Evolutionary conservation across 73 alveolate genomes (phyloP).

Genomic region (Tetrahymena elliotti): DNA sequence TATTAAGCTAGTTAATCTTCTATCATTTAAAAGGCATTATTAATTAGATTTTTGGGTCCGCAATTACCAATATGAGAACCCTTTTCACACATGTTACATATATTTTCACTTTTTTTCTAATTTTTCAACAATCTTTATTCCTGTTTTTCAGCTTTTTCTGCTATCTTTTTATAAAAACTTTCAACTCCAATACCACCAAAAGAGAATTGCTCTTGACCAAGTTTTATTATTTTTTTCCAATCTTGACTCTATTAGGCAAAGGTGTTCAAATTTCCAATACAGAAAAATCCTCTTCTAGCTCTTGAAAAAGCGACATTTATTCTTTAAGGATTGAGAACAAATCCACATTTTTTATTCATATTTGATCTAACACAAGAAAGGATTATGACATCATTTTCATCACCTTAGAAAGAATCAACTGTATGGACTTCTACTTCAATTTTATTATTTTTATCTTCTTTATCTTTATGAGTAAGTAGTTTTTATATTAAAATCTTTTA

Average conservation of each 20-base stretch:
- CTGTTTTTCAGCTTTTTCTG: not conserved
- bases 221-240: not conserved
- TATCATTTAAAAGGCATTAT: no score
- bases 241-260: not conserved
- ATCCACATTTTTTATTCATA: not conserved
- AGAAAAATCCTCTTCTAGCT: constrained; percentile 8
- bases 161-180: no score
- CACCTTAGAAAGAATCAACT: constrained; percentile 19
- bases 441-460: constrained; percentile 9
- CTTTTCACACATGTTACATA: not conserved
- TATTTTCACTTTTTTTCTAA: not conserved
- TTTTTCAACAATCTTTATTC: no score
- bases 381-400: constrained; percentile 24
- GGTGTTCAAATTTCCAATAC: not conserved
- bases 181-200: not conserved
- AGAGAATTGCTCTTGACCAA: not conserved
- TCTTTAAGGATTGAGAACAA: constrained; percentile 2
- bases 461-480: not conserved
- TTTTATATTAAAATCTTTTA: constrained; percentile 27
- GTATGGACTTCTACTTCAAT: constrained; percentile 25
- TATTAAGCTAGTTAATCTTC: no score
- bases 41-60: no score
- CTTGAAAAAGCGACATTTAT: constrained; percentile 30
- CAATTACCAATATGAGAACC: no score
- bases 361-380: constrained; percentile 35